Evolutionary conservation across 2,329 filamentous ascomycete genomes (phyloP), one percentile per base, ranked within the genome.

Genomic region (Chrysoporthe puriensis): DNA sequence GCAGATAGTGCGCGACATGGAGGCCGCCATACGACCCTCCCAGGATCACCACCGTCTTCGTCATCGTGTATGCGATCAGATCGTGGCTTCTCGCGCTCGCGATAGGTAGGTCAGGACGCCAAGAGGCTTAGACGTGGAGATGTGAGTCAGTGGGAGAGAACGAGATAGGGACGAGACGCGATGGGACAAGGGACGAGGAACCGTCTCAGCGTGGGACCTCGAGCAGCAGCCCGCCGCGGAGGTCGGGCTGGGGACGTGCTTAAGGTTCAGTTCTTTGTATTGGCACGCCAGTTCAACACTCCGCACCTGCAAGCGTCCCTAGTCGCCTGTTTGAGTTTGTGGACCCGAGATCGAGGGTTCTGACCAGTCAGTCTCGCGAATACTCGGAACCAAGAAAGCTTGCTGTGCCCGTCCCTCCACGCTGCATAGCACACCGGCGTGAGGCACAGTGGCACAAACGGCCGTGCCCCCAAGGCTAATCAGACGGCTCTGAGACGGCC

Each of bases 21-120:
- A 88, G 78, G 66, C 85, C 86, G 62, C 79, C 85, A 56, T 83
- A 83, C 62, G 85, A 82, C 69, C 84, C 86, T 50, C 86, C 86
- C 21, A 88, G 77, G 59, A 88, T 77, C 7, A 88, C 80, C 50
- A 88, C 79, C 4, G 83, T 87, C 72, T 85, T 83, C 42, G 79
- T 74, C 83, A 85, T 86, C 43, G 62, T 71, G 72, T 63, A 26
- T 26, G 54, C 46, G 34, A 40, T 36, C 34, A 7, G 6, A 34
- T 5, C 4, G 14, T 36, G 9, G 16, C 3, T 16, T 32, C 3
- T 16, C 44, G 11, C 44, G 14, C 44, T 4, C 44, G 13, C 6
- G 44, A 46, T 16, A 46, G 44, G 18, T 4, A 14, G 18, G 44
- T 16, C 13, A 14, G 44, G 13, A 46, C 14, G 44, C 13, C 18